These are phyloP conservation scores for Aspergillus incahuasiensis DNA, from an alignment of 495 filamentous ascomycete genomes.

Conservation along the genomic window DNA sequence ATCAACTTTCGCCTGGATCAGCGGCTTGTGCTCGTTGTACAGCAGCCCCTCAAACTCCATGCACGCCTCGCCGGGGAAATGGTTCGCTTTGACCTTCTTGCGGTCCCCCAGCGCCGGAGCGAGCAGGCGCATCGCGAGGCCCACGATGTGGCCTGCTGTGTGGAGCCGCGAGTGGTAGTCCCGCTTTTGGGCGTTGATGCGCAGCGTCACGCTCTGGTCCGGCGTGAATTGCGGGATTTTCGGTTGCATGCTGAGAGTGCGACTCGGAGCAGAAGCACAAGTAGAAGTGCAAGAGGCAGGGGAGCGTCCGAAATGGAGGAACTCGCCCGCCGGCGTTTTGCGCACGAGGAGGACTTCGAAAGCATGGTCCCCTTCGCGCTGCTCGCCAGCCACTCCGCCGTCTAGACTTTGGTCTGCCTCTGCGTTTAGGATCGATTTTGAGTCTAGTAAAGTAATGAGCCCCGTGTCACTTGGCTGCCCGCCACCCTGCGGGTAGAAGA, in stretches of 20 bases:
- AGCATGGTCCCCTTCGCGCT: slow-evolving; percentile 8
- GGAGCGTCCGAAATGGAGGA: slow-evolving; percentile 58
- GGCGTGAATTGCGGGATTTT: slow-evolving; percentile 20
- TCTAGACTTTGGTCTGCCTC: too few relatives aligned
- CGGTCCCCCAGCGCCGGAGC: slow-evolving; percentile 33
- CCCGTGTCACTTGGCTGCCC: slow-evolving; percentile 62
- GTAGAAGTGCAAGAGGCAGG: not conserved
- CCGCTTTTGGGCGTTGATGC: slow-evolving; percentile 51
- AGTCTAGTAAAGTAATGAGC: slow-evolving; percentile 30
- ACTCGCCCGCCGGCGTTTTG: slow-evolving; percentile 39
- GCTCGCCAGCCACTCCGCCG: too few relatives aligned
- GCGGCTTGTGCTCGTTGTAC: slow-evolving; percentile 52
- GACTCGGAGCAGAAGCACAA: too few relatives aligned
- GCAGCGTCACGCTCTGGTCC: slow-evolving; percentile 44
- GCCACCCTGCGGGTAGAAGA: slow-evolving; percentile 63
- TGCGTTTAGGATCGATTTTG: not conserved
- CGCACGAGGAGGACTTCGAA: slow-evolving; percentile 53
- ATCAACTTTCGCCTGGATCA: slow-evolving; percentile 53
- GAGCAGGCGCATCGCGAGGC: slow-evolving; percentile 53
- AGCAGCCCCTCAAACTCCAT: slow-evolving; percentile 59
- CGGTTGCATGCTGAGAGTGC: too few relatives aligned
- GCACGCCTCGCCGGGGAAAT: slow-evolving; percentile 54
- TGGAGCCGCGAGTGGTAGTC: slow-evolving; percentile 56
- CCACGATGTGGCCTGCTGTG: slow-evolving; percentile 61
- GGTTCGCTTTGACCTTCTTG: slow-evolving; percentile 59